Evolutionary conservation across 306 rosid genomes (phyloP), one percentile per base, ranked within the genome.

Genomic region (Mimosa bimucronata): DNA sequence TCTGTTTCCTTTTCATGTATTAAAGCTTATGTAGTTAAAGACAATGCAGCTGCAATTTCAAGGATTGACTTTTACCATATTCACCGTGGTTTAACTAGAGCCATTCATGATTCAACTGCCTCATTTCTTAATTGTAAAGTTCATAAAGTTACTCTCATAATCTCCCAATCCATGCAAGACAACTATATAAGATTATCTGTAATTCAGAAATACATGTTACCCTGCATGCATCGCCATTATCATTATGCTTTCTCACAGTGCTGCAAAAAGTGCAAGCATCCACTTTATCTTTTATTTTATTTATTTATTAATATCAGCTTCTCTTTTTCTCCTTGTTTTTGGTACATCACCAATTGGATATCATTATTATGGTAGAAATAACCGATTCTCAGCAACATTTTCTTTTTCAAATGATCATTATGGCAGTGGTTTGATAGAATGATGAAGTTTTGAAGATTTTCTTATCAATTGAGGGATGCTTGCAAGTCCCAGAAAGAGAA

Each of bases 381-480:
- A 31, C 50, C n/a, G 34, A 66, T 29, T 80, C 48, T 52, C 40
- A 18, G 55, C 38, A 30, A 55, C 25, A 66, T 50, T 58, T 58
- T 58, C n/a, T 61, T 61, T 31, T 62, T 34, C 66, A 80, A 72
- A 48, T 26, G 50, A 52, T 72, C 57, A 53, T 69, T 12, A 69
- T 66, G 53, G 50, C 34, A 66, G 9, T 52, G 29, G 75, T 50
- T 80, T 18, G 57, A 66, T 30, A 53, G 75, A 74, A 80, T 81
- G 26, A 66, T 74, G 57, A 40, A 28, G 71, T 83, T 83, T 73
- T 78, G 73, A 83, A 78, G 14, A 30, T 66, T 66, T 73, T 69
- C 7, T 41, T 25, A 73, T 38, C 44, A 50, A 75, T 23, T 53
- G 79, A 71, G 75, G 52, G 77, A 53, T 19, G 57, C 75, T 74